Evolutionary conservation across 306 rosid species (phyloP), one percentile per base, ranked within the genome.

Genomic region (Medicago lupulina): DNA sequence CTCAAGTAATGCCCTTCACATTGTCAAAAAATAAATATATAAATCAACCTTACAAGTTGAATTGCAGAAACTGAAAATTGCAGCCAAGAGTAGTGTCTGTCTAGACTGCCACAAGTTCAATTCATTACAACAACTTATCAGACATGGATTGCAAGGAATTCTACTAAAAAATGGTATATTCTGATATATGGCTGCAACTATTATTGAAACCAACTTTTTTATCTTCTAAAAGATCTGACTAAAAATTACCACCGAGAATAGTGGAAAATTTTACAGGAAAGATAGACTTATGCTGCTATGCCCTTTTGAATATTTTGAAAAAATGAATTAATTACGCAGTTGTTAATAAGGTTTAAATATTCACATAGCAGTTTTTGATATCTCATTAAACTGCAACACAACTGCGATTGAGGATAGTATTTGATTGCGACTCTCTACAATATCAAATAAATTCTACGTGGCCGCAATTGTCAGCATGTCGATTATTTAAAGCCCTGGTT

Each of bases 1-100:
- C 98, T 95, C 86, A 92, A 75, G 87, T 90, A 95, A 86, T 95
- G 98, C 77, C 98, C 98, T 94, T 79, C 85, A 83, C 74, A 77
- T 31, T 16, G 9, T 62, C 25, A 71, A 81, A 83, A 86, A 47
- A 31, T 31, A 47, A 39, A 39, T 66, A 60, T 54, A 60, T 54
- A 80, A 31, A 55, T 51, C 70, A 59, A 59, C 10, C 43, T 70
- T 38, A 25, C 17, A 74, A 76, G 73, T 68, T 63, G 55, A 67
- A 78, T 71, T 63, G 14, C 55, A 54, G 23, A 31, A 62, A 74
- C 25, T 39, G 41, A 83, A 61, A 76, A 53, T 60, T 73, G 73
- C 75, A 74, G 23, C 10, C 16, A 38, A 38, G 54, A 31, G 53
- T 51, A 75, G 44, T 77, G 59, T 54, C 40, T 49, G 18, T 49